phyloP scores from a whole-genome alignment of 805 yeast species.

The Ogataea haglerorum region DNA sequence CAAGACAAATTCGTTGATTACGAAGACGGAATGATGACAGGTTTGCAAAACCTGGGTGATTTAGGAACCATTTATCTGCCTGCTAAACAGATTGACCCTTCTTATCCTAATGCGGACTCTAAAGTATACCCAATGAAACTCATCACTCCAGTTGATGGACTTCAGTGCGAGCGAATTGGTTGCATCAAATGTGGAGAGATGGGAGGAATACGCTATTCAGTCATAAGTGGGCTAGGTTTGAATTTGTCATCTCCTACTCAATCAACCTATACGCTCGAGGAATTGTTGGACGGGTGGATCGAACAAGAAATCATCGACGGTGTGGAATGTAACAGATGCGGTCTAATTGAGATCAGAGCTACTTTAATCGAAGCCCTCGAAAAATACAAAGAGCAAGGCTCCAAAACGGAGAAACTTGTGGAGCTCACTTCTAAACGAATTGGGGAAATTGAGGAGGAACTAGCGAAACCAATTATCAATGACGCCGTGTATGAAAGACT shows the following conservation, averaged over 20 bases:
- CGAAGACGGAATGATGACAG: constrained; percentile 32
- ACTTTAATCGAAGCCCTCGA: constrained; percentile 42
- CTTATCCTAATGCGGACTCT: constrained; percentile 41
- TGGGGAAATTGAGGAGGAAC: constrained; percentile 46
- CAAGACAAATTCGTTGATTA: constrained; percentile 26
- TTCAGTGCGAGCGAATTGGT: constrained; percentile 84
- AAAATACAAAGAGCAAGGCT: constrained; percentile 18
- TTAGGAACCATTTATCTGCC: constrained; percentile 69
- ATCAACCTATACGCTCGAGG: constrained; percentile 43
- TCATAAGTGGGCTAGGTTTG: constrained; percentile 68
- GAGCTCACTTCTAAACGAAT: constrained; percentile 45
- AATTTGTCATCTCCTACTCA: constrained; percentile 55
- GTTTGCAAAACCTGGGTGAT: constrained; percentile 48
- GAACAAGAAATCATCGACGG: constrained; percentile 85
- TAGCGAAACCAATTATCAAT: constrained; percentile 64
- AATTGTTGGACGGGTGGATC: constrained; percentile 62
- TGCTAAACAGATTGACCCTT: constrained; percentile 74
- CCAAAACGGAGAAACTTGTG: constrained; percentile 19
- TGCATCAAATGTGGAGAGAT: constrained; percentile 89
- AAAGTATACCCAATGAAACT: constrained; percentile 53
- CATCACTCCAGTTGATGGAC: constrained; percentile 89
- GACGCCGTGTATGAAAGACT: constrained; percentile 75
- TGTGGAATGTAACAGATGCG: constrained; percentile 93
- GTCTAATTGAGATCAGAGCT: constrained; percentile 58
- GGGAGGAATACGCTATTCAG: constrained; percentile 86